Evolutionary conservation across 768 basidiomycete species (phyloP), one percentile per base, ranked within the genome.

Genomic region (Suillus ampliporus): DNA sequence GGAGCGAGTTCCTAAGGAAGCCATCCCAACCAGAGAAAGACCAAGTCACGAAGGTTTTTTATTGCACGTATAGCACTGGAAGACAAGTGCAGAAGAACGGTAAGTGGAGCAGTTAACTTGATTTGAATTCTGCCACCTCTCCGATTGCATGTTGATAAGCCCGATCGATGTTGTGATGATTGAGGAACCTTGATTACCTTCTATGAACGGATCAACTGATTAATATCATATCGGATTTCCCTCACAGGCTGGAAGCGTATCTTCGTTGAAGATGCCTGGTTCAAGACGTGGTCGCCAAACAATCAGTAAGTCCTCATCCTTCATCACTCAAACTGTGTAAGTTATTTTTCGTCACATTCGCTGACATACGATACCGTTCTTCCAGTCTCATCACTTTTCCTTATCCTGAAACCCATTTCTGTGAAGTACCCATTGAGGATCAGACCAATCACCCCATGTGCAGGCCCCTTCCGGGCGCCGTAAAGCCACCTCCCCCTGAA

Each of bases 201-300:
- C 50, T 51, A 51, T 34, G 50, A 35, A 51, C 21, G 53, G 35
- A 38, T 26, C 53, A 23, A 4, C 41, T 35, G 13, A 17, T 48
- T 46, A 38, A n/a, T 60, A 47, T 28, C 10, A 23, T 54, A 58
- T 56, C 61, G 14, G 21, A 43, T 35, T 10, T 66, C 38, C 14
- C 13, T 57, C 28, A 23, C 14, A 83, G 82, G 82, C 8, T 84
- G 82, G 82, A 84, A 83, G 67, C 76, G 80, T 13, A 74, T 83
- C 21, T 72, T 78, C 37, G 73, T 84, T 1, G 65, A 77, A n/a
- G 82, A 83, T 14, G 48, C 64, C 9, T 84, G 81, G 81, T 83
- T 83, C 71, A 63, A 63, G 1, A 59, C 38, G 14, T 76, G 69
- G 68, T 72, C 69, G 1, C 63, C 47, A 11, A 72, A 50, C 0